Evolutionary conservation across 192 early-diverging fungal species (phyloP), one percentile per base, ranked within the genome.

Genomic region (Podila horticola): DNA sequence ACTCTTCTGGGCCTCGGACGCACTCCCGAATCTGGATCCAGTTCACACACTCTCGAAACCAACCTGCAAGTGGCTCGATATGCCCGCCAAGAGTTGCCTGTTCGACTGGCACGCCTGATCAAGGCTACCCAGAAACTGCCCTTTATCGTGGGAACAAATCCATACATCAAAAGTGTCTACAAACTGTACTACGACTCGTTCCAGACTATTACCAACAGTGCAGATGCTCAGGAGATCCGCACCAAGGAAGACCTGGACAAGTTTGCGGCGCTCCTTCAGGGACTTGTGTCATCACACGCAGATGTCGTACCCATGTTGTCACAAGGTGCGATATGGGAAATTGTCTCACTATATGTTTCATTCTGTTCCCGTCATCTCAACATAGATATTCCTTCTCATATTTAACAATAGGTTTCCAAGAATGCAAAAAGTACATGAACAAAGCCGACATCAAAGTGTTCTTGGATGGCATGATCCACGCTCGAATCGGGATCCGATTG

Each of bases 131-230:
- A 97, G 84, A 93, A 88, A 57, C 87, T 97, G 33, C 96, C 95
- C 2, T 97, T 96, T 82, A 98, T 98, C 55, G 95, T 98, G 45
- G 97, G 95, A 64, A 94, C 94, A 57, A 98, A 98, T 83, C 97
- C 97, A 8, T 89, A 94, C 68, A 96, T 98, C 57, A 86, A 91
- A 34, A 84, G 86, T 48, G 91, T 97, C 17, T 97, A 97, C 81
- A 83, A 89, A 60, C 91, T 95, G 19, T 95, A 95, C 71, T 91
- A 88, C 66, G 89, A 93, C 62, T 93, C 95, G 17, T 82, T 82
- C 49, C 62, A 82, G 31, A 58, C 65, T 2, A 84, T 97, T 7
- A 86, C 87, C 19, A 70, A 84, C 3, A 91, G 93, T 59, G 90
- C 94, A 2, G 86, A 87, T 45, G 52, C 52, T 0, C 52, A 55